Conservation (phyloP, 768 basidiomycete genomes). For the Pleurotus platypus region DNA sequence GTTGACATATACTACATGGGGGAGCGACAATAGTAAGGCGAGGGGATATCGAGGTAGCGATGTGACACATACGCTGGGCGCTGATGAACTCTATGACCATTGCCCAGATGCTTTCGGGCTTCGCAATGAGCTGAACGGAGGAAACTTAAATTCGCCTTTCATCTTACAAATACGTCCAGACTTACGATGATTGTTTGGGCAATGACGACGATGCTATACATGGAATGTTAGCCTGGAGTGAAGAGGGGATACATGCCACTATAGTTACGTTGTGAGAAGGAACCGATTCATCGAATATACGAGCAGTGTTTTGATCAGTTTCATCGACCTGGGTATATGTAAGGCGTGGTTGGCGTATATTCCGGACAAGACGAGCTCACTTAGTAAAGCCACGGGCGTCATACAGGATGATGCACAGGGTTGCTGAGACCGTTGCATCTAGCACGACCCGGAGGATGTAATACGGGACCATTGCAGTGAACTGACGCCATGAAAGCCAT, state of each 20-base stretch:
- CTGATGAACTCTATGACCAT: slow-evolving; percentile 7
- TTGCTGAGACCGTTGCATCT: not conserved
- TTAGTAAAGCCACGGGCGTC: not conserved
- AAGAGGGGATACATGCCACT: not conserved
- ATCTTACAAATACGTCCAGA: not conserved
- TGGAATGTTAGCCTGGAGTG: too few relatives aligned
- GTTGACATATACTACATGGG: not conserved
- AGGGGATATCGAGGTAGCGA: not conserved
- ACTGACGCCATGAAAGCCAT: not conserved
- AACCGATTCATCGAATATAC: slow-evolving; percentile 4
- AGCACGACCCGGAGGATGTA: not conserved
- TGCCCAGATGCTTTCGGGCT: slow-evolving; percentile 3
- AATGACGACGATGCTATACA: not conserved
- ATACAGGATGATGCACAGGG: slow-evolving; percentile 5
- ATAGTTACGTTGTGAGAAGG: not conserved
- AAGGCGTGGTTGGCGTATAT: not conserved
- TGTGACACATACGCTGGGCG: not conserved
- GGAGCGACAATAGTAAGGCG: not conserved
- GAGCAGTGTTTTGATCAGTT: slow-evolving; percentile 1
- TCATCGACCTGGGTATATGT: not conserved
- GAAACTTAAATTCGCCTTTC: too few relatives aligned
- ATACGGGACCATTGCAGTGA: not conserved
- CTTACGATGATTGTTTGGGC: not conserved
- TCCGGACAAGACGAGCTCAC: not conserved
- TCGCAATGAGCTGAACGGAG: not conserved